phyloP scores from a whole-genome alignment of 1,284 basidiomycete genomes.

The Cryptococcus depauperatus region DNA sequence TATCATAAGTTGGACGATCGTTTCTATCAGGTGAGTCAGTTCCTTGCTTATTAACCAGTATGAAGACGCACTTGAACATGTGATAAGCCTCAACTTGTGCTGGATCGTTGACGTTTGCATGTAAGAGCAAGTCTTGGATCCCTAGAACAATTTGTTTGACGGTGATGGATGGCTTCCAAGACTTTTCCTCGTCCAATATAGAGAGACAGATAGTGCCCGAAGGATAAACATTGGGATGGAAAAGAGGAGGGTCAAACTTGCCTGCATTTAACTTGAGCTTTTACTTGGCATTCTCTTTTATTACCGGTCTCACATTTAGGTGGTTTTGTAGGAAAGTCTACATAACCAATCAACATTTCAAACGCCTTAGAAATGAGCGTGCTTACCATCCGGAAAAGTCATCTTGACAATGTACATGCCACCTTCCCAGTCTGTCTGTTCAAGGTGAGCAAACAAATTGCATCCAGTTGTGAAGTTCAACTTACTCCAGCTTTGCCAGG shows the following conservation, averaged over 20 bases:
- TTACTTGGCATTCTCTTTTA: neutral
- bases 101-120: constrained; percentile 90
- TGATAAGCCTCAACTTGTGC: constrained; percentile 96
- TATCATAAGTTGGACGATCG: constrained; percentile 83
- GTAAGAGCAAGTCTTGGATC: constrained; percentile 86
- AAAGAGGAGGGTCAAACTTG: constrained; percentile 92
- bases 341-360: neutral
- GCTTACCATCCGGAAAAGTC: constrained; percentile 85
- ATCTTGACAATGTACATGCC: constrained; percentile 89
- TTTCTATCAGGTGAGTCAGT: no score
- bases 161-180: constrained; percentile 97
- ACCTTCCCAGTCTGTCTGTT: constrained; percentile 90
- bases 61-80: constrained; percentile 75
- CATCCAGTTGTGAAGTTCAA: constrained; percentile 15
- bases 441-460: neutral
- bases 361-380: constrained; percentile 22
- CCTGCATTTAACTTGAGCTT: constrained; percentile 50
- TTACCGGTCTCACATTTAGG: constrained; percentile 39
- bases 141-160: constrained; percentile 96
- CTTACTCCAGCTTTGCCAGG: constrained; percentile 74
- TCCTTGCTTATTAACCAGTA: neutral
- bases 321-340: constrained; percentile 45
- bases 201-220: constrained; percentile 97
- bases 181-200: constrained; percentile 97
- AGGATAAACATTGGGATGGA: constrained; percentile 98